These are phyloP conservation scores for Syzygium syzygioides DNA, from an alignment of 441 rosid genomes.

Conservation along the genomic window DNA sequence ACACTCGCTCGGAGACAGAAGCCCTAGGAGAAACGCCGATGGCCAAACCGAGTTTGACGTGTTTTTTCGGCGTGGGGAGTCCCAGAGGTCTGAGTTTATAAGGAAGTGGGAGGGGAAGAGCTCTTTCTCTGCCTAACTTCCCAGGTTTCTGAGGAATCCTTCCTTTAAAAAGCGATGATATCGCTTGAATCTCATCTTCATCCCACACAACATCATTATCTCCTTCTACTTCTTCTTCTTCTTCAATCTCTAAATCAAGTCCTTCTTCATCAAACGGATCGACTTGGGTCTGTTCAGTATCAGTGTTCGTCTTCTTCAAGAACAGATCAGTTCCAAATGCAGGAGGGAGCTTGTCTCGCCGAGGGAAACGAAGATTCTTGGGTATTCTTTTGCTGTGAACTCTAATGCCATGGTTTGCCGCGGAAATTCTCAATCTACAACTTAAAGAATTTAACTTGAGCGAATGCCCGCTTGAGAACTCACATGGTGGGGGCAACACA, in stretches of 20 bases:
- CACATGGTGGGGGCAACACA: not conserved
- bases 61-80: slow-evolving; percentile 55
- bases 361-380: slow-evolving; percentile 56
- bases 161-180: slow-evolving; percentile 70
- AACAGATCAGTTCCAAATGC: slow-evolving; percentile 78
- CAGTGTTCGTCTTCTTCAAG: slow-evolving; percentile 43
- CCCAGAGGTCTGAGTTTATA: slow-evolving; percentile 62
- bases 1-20: slow-evolving; percentile 30
- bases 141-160: slow-evolving; percentile 82
- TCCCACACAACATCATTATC: slow-evolving; percentile 43
- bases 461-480: not conserved
- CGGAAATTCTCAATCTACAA: not conserved
- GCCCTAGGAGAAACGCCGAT: slow-evolving; percentile 24
- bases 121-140: slow-evolving; percentile 40
- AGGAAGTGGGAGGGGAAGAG: slow-evolving; percentile 82
- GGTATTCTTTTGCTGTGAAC: slow-evolving; percentile 31
- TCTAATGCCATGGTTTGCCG: slow-evolving; percentile 22
- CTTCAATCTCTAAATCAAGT: slow-evolving; percentile 11
- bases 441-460: not conserved
- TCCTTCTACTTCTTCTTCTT: not conserved
- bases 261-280: slow-evolving; percentile 11
- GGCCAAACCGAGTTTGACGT: slow-evolving; percentile 14
- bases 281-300: slow-evolving; percentile 5
- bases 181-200: slow-evolving; percentile 60
- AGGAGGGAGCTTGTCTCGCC: slow-evolving; percentile 73